Conservation (phyloP, 441 rosid species). For the Dalechampia spathulata region DNA sequence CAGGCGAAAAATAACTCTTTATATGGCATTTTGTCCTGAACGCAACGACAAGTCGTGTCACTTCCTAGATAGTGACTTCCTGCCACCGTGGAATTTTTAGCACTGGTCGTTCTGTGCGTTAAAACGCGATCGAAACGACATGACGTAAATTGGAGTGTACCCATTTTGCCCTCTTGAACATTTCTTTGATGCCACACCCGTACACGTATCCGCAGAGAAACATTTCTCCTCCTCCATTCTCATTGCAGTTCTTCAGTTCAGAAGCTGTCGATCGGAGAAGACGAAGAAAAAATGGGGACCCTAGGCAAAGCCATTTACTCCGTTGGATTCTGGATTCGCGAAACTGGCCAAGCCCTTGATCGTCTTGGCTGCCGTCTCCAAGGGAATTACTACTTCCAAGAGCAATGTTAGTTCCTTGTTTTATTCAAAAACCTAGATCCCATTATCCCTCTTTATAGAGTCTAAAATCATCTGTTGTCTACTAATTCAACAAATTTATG, state of each 20-base stretch:
- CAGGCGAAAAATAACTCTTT: too few species aligned
- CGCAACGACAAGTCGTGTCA: too few species aligned
- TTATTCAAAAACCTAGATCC: conserved; percentile 14
- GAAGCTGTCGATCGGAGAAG: conserved; percentile 4
- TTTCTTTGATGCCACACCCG: background rate
- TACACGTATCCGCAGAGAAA: background rate
- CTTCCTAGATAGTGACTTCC: too few species aligned
- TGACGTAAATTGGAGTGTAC: too few species aligned
- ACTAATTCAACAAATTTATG: too few species aligned
- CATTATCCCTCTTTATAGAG: background rate
- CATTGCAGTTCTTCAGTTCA: background rate
- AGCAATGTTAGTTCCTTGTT: conserved; percentile 50
- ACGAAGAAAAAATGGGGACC: conserved; percentile 54
- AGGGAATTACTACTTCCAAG: conserved; percentile 73
- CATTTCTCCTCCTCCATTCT: background rate
- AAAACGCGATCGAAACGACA: too few species aligned
- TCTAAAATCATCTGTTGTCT: too few species aligned
- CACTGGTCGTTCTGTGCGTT: too few species aligned
- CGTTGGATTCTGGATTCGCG: conserved; percentile 94
- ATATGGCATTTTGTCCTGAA: too few species aligned
- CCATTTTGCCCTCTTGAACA: too few species aligned
- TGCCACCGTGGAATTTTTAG: too few species aligned
- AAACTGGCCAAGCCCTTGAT: conserved; percentile 90
- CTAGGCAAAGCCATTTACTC: conserved; percentile 74
- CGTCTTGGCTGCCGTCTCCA: conserved; percentile 93